These are phyloP conservation scores for Hypoxylon sp. DNA, from an alignment of 2,329 filamentous ascomycete genomes.

Conservation along the genomic window DNA sequence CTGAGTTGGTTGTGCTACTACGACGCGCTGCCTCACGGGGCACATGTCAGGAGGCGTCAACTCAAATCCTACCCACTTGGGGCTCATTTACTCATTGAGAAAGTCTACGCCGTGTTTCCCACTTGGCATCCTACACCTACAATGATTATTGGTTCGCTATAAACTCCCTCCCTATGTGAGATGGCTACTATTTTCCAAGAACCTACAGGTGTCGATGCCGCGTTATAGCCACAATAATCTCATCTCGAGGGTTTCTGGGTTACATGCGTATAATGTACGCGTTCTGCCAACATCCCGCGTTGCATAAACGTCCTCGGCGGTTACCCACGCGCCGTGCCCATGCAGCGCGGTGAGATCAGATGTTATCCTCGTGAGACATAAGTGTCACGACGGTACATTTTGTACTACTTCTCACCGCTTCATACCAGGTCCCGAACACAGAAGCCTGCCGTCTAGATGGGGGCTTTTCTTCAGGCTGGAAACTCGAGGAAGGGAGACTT, in stretches of 20 bases:
- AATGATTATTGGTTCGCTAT: not conserved
- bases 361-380: slow-evolving; percentile 24
- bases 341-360: slow-evolving; percentile 31
- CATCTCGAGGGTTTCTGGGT: not conserved
- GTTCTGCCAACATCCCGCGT: slow-evolving; percentile 20
- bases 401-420: slow-evolving; percentile 40
- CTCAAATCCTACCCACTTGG: slow-evolving; percentile 25
- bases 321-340: slow-evolving; percentile 13
- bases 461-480: slow-evolving; percentile 6
- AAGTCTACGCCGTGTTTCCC: slow-evolving; percentile 2
- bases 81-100: slow-evolving; percentile 8
- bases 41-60: slow-evolving; percentile 26
- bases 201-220: not conserved
- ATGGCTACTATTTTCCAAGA: not conserved
- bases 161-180: not conserved
- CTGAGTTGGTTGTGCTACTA: slow-evolving; percentile 34
- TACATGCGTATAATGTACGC: slow-evolving; percentile 9
- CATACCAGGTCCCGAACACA: slow-evolving; percentile 29
- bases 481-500: slow-evolving; percentile 14
- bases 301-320: slow-evolving; percentile 18
- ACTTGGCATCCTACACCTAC: not conserved
- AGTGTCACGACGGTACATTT: slow-evolving; percentile 39
- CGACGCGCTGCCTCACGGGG: slow-evolving; percentile 33
- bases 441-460: slow-evolving; percentile 1
- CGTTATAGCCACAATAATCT: not conserved